Conservation (phyloP, 352 stramenopile genomes). For the Elongisporangium undulatum region DNA sequence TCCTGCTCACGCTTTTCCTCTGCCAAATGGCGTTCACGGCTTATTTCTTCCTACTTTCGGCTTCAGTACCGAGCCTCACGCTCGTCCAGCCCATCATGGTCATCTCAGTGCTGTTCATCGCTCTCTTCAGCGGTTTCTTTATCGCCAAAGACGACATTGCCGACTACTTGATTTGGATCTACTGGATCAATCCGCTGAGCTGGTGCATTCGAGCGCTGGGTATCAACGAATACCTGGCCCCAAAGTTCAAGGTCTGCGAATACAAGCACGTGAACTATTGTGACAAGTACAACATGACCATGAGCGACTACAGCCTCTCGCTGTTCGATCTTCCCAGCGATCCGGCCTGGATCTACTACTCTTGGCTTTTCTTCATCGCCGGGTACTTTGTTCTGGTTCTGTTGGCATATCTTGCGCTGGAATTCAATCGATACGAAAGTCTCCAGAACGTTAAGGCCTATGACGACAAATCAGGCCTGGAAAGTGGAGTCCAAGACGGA, state of each 20-base stretch:
- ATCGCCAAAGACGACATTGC: constrained; percentile 55
- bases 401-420: constrained; percentile 29
- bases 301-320: constrained; percentile 42
- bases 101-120: constrained; percentile 55
- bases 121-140: constrained; percentile 64
- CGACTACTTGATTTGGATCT: constrained; percentile 67
- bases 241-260: constrained; percentile 33
- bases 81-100: constrained; percentile 61
- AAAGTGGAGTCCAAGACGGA: too few relatives aligned
- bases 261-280: constrained; percentile 54
- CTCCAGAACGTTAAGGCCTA: constrained; percentile 42
- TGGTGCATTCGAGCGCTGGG: constrained; percentile 60
- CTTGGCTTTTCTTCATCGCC: constrained; percentile 44
- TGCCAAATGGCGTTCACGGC: constrained; percentile 62
- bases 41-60: constrained; percentile 66
- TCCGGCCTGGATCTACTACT: constrained; percentile 46
- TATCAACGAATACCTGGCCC: constrained; percentile 58
- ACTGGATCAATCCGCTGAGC: constrained; percentile 70
- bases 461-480: too few relatives aligned
- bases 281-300: constrained; percentile 17
- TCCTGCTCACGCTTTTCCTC: constrained; percentile 62
- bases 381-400: constrained; percentile 46
- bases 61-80: constrained; percentile 29
- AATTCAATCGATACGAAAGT: constrained; percentile 49
- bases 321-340: constrained; percentile 49